Evolutionary conservation across 208 protist species (phyloP).

Genomic region (Phytomonas sp.): DNA sequence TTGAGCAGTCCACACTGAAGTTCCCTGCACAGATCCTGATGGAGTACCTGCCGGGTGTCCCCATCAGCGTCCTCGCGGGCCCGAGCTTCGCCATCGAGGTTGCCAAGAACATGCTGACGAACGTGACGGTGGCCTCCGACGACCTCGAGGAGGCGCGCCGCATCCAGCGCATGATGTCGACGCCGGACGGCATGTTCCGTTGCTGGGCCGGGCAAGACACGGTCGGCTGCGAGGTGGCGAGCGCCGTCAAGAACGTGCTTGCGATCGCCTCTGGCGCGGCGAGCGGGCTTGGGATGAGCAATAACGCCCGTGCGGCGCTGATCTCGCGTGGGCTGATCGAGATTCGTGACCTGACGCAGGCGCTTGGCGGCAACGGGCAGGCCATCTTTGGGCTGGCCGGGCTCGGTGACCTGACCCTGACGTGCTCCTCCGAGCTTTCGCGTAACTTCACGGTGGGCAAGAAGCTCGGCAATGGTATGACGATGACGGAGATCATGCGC

Average conservation of each 20-base stretch:
- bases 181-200: conserved; percentile 57
- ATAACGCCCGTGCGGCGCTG: conserved; percentile 71
- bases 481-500: conserved; percentile 52
- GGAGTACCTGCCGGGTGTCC: conserved; percentile 55
- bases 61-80: conserved; percentile 67
- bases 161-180: conserved; percentile 75
- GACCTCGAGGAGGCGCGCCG: conserved; percentile 48
- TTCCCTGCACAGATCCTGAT: conserved; percentile 74
- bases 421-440: conserved; percentile 81
- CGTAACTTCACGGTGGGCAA: conserved; percentile 85
- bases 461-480: conserved; percentile 61
- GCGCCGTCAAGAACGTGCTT: conserved; percentile 89
- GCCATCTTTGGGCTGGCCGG: conserved; percentile 85
- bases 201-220: conserved; percentile 78
- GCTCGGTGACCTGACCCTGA: conserved; percentile 84
- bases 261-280: conserved; percentile 75
- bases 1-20: conserved; percentile 68
- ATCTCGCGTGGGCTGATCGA: conserved; percentile 79
- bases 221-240: conserved; percentile 81
- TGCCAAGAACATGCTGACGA: conserved; percentile 64
- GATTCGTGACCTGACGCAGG: conserved; percentile 73
- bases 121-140: conserved; percentile 52
- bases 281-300: conserved; percentile 58
- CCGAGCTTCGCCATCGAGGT: conserved; percentile 88
- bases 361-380: conserved; percentile 62